These are phyloP conservation scores for Ustilago loliicola DNA, from an alignment of 1,284 basidiomycete species.

Conservation along the genomic window DNA sequence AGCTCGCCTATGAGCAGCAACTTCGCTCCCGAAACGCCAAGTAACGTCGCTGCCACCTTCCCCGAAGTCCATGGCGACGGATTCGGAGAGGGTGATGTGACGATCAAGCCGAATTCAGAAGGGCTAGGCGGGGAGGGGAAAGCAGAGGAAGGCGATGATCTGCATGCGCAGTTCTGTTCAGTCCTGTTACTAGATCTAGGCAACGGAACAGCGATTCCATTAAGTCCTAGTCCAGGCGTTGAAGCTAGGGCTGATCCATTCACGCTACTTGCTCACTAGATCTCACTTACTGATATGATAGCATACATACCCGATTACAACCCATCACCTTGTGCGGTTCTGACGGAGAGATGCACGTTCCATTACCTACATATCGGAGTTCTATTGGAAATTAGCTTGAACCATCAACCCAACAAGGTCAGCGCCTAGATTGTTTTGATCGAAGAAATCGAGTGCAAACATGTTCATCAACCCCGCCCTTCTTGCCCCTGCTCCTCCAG, in stretches of 20 bases:
- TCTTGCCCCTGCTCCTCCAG: not conserved
- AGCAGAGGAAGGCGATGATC: constrained; percentile 16
- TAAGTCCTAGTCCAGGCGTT: constrained; percentile 17
- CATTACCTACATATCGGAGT: not conserved
- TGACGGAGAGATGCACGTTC: not conserved
- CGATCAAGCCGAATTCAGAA: not conserved
- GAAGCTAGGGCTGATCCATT: constrained; percentile 22
- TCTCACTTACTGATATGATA: not conserved
- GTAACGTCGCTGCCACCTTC: constrained; percentile 10
- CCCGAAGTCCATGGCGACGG: not conserved
- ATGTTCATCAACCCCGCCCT: constrained; percentile 38
- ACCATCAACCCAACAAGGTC: constrained; percentile 46
- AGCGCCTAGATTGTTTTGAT: constrained; percentile 31
- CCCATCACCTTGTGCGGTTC: not conserved
- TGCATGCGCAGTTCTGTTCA: constrained; percentile 38
- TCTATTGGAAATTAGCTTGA: constrained; percentile 52
- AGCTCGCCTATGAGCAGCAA: constrained; percentile 16
- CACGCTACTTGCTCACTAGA: constrained; percentile 18
- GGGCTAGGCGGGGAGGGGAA: not conserved
- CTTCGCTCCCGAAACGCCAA: constrained; percentile 36
- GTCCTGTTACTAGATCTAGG: constrained; percentile 38
- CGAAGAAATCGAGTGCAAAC: constrained; percentile 57
- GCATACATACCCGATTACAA: not conserved
- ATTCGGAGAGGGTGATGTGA: not conserved
- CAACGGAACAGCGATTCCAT: constrained; percentile 32